phyloP scores from a whole-genome alignment of 2,329 filamentous ascomycete species.

The Chrysoporthe puriensis region DNA sequence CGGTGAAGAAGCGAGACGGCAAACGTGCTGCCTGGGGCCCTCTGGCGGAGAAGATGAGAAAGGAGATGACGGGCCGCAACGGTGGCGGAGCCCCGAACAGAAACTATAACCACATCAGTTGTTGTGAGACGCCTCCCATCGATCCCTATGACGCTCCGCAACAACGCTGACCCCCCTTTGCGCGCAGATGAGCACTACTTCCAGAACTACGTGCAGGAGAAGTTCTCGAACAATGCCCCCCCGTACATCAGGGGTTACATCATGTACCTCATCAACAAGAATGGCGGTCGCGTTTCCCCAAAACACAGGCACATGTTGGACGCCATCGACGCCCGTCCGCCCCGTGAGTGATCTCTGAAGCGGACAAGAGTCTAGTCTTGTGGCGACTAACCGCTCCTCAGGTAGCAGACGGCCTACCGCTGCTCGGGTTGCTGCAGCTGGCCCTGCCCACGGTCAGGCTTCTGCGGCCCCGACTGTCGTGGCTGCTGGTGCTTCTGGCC shows the following conservation, averaged over 20 bases:
- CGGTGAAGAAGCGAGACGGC: constrained; percentile 32
- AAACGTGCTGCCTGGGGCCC: constrained; percentile 27
- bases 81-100: constrained; percentile 27
- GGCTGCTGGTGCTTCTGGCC: not conserved
- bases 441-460: not conserved
- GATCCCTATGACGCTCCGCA: too few relatives aligned
- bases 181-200: constrained; percentile 40
- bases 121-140: constrained; percentile 35
- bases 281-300: not conserved
- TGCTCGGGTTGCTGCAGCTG: not conserved
- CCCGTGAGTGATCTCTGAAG: not conserved
- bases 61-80: not conserved
- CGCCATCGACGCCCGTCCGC: not conserved
- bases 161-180: not conserved
- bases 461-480: not conserved
- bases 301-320: not conserved
- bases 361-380: not conserved
- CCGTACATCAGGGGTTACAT: not conserved
- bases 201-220: constrained; percentile 33
- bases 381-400: not conserved
- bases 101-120: constrained; percentile 34
- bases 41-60: not conserved
- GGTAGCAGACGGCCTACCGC: not conserved
- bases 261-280: not conserved
- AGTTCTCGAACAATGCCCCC: constrained; percentile 23